Conservation (phyloP, 1,284 basidiomycete genomes). For the Ganoderma lingzhi region DNA sequence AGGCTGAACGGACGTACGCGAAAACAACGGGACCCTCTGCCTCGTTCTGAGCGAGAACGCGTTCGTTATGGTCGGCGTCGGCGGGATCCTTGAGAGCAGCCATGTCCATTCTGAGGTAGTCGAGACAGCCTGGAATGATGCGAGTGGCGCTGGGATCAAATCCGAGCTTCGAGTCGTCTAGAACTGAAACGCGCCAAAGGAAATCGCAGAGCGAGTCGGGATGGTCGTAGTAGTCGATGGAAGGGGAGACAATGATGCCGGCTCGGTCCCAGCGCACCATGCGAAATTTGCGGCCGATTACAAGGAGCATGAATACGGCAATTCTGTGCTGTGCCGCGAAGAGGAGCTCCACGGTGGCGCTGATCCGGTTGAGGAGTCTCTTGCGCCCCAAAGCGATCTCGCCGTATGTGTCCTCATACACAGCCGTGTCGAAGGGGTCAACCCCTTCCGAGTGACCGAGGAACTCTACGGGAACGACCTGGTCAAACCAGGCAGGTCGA, state of each 20-base stretch:
- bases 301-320: constrained; percentile 9
- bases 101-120: constrained; percentile 12
- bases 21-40: not conserved
- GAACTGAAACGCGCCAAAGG: constrained; percentile 9
- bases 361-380: not conserved
- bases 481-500: not conserved
- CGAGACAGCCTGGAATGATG: not conserved
- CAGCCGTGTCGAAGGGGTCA: not conserved
- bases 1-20: not conserved
- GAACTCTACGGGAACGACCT: not conserved
- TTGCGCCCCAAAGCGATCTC: not conserved
- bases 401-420: not conserved
- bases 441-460: not conserved
- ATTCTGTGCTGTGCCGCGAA: constrained; percentile 11
- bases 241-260: constrained; percentile 15
- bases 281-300: constrained; percentile 8
- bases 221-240: constrained; percentile 15
- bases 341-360: not conserved
- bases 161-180: constrained; percentile 17
- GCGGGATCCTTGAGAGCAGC: not conserved
- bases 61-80: not conserved
- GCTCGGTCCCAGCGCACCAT: constrained; percentile 17
- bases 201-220: constrained; percentile 11
- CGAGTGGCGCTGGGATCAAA: constrained; percentile 15
- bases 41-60: not conserved